Conservation (phyloP, 495 filamentous ascomycete genomes). For the Viridothelium virens region DNA sequence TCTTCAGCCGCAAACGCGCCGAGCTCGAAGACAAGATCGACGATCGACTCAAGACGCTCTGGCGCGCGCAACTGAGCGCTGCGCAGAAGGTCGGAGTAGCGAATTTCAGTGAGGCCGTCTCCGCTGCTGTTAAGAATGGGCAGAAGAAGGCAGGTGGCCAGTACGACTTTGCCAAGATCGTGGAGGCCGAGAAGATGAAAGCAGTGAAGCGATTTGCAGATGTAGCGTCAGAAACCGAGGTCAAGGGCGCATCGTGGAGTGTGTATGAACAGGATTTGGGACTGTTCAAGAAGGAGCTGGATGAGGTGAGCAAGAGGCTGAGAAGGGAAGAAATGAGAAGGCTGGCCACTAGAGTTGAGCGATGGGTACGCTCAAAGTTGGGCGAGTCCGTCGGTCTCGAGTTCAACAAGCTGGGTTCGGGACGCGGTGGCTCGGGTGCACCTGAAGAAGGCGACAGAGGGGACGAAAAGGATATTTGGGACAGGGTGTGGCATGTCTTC, state of each 20-base stretch:
- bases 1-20: conserved; percentile 73
- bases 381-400: conserved; percentile 83
- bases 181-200: conserved; percentile 68
- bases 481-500: conserved; percentile 88
- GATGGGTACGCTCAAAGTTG: conserved; percentile 82
- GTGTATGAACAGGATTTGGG: conserved; percentile 58
- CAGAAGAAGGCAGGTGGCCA: conserved; percentile 72
- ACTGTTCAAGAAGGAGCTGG: conserved; percentile 68
- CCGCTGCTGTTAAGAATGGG: conserved; percentile 70
- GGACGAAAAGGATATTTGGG: conserved; percentile 83
- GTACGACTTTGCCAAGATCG: conserved; percentile 94
- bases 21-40: conserved; percentile 86
- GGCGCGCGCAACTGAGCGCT: conserved; percentile 75
- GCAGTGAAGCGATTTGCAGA: conserved; percentile 68
- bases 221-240: conserved; percentile 62
- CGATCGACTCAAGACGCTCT: conserved; percentile 73
- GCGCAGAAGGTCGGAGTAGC: conserved; percentile 81
- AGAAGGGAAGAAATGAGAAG: conserved; percentile 93
- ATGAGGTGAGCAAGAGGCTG: conserved; percentile 72
- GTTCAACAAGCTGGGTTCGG: conserved; percentile 88
- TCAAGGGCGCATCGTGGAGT: conserved; percentile 75
- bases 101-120: conserved; percentile 83
- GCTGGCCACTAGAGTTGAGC: conserved; percentile 78
- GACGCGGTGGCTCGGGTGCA: conserved; percentile 68
- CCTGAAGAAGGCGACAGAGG: conserved; percentile 66